Conservation (phyloP, 371 early-diverging fungal species). For the Rhizopus sp. region DNA sequence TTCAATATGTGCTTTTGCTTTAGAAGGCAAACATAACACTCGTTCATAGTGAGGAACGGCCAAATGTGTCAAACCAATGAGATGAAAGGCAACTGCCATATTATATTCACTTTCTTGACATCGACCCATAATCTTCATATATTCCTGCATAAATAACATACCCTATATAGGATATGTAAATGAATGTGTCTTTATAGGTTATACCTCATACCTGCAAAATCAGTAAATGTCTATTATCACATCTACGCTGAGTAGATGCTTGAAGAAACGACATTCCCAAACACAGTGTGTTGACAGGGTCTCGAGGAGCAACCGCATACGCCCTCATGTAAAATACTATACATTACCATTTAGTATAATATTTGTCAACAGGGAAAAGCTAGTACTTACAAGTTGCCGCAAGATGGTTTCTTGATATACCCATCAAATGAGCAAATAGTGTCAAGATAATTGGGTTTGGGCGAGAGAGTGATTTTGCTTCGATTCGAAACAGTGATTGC, state of each 20-base stretch:
- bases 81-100: conserved; percentile 84
- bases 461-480: background rate
- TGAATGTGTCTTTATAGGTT: background rate
- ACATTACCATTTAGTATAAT: background rate
- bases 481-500: background rate
- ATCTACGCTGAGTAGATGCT: conserved; percentile 67
- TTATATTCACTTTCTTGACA: conserved; percentile 86
- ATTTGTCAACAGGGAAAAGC: background rate
- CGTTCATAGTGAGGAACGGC: conserved; percentile 84
- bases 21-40: conserved; percentile 62
- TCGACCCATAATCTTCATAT: conserved; percentile 52
- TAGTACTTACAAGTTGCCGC: conserved; percentile 58
- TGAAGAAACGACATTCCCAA: conserved; percentile 66
- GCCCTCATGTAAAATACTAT: conserved; percentile 68
- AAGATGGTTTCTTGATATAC: conserved; percentile 54
- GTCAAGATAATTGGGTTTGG: conserved; percentile 51
- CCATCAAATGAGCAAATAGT: conserved; percentile 64
- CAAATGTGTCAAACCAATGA: conserved; percentile 73
- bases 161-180: conserved; percentile 35
- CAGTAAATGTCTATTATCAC: conserved; percentile 71
- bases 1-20: conserved; percentile 23
- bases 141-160: conserved; percentile 71
- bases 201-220: conserved; percentile 51
- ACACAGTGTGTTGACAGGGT: conserved; percentile 68
- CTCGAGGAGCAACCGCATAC: conserved; percentile 55